phyloP scores from a whole-genome alignment of 1,139 yeast genomes.

The Meyerozyma guilliermondii region DNA sequence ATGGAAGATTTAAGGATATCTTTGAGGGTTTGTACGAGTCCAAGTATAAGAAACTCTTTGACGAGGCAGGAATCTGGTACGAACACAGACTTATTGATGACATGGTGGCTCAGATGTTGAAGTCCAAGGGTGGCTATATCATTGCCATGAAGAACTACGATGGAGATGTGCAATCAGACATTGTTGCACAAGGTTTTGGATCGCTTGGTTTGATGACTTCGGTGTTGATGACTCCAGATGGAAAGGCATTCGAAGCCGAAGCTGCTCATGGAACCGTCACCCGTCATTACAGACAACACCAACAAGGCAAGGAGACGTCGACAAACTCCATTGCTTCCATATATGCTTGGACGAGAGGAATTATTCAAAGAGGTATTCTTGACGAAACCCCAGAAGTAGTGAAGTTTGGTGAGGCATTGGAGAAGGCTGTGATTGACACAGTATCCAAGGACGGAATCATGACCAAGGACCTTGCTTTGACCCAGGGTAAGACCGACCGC shows the following conservation, averaged over 20 bases:
- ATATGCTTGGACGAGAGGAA: slow-evolving; percentile 94
- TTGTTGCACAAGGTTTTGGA: slow-evolving; percentile 97
- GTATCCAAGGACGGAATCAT: slow-evolving; percentile 80
- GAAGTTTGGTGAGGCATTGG: slow-evolving; percentile 71
- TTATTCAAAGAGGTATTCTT: slow-evolving; percentile 84
- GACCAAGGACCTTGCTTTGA: slow-evolving; percentile 94
- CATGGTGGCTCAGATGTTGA: slow-evolving; percentile 98
- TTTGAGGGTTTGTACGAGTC: slow-evolving; percentile 76
- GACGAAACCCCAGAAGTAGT: slow-evolving; percentile 83
- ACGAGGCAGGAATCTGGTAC: slow-evolving; percentile 78
- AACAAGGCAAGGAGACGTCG: slow-evolving; percentile 95
- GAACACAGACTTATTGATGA: slow-evolving; percentile 96
- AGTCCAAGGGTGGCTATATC: slow-evolving; percentile 90
- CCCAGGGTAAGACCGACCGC: slow-evolving; percentile 81
- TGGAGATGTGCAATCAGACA: slow-evolving; percentile 96
- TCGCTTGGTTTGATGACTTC: slow-evolving; percentile 96
- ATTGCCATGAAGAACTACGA: slow-evolving; percentile 96
- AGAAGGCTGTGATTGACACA: slow-evolving; percentile 79
- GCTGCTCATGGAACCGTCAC: slow-evolving; percentile 99
- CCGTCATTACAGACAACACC: slow-evolving; percentile 92
- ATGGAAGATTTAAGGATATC: slow-evolving; percentile 91
- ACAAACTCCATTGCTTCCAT: slow-evolving; percentile 98
- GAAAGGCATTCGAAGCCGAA: slow-evolving; percentile 91
- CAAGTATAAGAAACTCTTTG: slow-evolving; percentile 67
- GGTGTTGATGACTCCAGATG: slow-evolving; percentile 89